Evolutionary conservation across 1,139 yeast species (phyloP).

Genomic region (Insectozyma bohioensis): DNA sequence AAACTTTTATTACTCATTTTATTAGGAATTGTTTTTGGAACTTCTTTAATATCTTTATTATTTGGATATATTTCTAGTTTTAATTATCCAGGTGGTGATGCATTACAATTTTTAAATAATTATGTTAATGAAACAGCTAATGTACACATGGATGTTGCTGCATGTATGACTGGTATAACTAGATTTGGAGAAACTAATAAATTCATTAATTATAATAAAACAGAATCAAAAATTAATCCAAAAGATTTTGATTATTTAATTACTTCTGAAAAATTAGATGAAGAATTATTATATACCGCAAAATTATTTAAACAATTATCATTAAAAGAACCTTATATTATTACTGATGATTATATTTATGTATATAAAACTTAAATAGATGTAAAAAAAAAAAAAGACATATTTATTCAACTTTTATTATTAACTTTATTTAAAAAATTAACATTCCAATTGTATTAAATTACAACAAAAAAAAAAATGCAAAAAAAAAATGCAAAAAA

Average conservation of each 20-base stretch:
- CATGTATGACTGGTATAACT: constrained; percentile 88
- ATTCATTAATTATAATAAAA: constrained; percentile 66
- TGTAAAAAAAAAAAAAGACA: too few species aligned
- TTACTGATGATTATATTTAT: constrained; percentile 2
- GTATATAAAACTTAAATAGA: too few species aligned
- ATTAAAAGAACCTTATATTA: constrained; percentile 1
- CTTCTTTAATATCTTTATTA: constrained; percentile 44
- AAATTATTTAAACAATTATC: constrained; percentile 2
- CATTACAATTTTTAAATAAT: constrained; percentile 55
- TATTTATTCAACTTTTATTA: too few species aligned
- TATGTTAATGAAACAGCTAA: constrained; percentile 22
- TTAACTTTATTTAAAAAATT: too few species aligned
- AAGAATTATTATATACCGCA: constrained; percentile 2
- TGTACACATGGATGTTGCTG: constrained; percentile 68
- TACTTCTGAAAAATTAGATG: not conserved
- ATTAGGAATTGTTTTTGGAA: constrained; percentile 28
- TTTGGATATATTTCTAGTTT: constrained; percentile 64
- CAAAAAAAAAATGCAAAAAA: too few species aligned
- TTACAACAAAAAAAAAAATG: too few species aligned
- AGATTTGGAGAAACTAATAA: constrained; percentile 62
- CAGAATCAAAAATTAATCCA: constrained; percentile 51
- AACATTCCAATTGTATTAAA: too few species aligned
- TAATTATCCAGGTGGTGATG: constrained; percentile 91
- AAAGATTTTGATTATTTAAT: constrained; percentile 44
- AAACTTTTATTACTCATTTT: constrained; percentile 28